These are phyloP conservation scores for Leccinum truebloodii DNA, from an alignment of 768 basidiomycete genomes.

Conservation along the genomic window DNA sequence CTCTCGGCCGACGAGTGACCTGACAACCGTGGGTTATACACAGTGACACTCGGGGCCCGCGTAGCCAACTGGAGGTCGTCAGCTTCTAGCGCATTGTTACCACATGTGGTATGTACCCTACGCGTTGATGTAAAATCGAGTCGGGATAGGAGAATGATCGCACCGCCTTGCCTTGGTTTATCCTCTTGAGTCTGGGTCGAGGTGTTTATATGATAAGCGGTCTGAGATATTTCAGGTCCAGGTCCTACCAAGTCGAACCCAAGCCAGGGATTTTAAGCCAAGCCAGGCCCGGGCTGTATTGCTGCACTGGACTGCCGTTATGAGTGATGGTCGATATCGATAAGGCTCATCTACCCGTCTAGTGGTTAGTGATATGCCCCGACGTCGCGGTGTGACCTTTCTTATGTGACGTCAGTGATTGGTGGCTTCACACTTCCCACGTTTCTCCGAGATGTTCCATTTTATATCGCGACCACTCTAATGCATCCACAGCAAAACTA, in stretches of 20 bases:
- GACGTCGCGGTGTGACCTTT: neutral
- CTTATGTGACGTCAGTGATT: neutral
- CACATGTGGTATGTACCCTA: neutral
- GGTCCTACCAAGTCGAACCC: neutral
- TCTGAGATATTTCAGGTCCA: neutral
- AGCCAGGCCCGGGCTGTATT: neutral
- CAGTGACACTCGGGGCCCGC: neutral
- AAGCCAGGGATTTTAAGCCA: neutral
- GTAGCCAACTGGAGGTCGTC: neutral
- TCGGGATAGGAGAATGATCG: neutral
- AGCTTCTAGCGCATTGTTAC: neutral
- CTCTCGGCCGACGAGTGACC: slow-evolving; percentile 14
- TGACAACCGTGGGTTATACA: neutral
- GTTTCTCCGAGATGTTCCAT: slow-evolving; percentile 2
- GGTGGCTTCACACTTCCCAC: slow-evolving; percentile 10
- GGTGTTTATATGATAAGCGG: neutral
- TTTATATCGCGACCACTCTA: slow-evolving; percentile 7
- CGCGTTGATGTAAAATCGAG: neutral
- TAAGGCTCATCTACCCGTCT: neutral
- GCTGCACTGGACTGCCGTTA: neutral
- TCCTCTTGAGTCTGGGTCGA: neutral
- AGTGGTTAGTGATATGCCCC: too few species aligned
- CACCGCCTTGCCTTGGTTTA: neutral
- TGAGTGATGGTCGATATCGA: neutral
- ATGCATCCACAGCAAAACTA: slow-evolving; percentile 26